phyloP scores from a whole-genome alignment of 2,329 filamentous ascomycete species.

The Colletotrichum sidae region DNA sequence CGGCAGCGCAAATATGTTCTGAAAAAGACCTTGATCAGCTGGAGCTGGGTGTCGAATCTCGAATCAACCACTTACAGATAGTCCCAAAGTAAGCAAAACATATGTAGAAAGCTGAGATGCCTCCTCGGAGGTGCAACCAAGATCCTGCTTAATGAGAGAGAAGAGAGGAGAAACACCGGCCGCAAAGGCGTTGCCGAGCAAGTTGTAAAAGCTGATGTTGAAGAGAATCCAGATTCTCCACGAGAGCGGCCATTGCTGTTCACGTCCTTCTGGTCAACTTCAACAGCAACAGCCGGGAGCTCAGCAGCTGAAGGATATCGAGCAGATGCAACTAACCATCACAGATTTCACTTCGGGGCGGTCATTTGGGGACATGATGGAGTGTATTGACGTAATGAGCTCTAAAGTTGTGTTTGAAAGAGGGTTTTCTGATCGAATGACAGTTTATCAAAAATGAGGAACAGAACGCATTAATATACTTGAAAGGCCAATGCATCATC shows the following conservation, averaged over 20 bases:
- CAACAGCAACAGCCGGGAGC: no score
- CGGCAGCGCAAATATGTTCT: conserved; percentile 39
- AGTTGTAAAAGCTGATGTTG: conserved; percentile 40
- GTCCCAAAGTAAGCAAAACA: conserved; percentile 36
- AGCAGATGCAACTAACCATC: not conserved
- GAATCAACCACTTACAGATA: conserved; percentile 29
- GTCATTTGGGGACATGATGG: no score
- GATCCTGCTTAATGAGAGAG: conserved; percentile 35
- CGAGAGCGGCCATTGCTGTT: conserved; percentile 38
- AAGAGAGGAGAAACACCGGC: conserved; percentile 38
- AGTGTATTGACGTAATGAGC: no score
- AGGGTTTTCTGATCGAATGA: no score
- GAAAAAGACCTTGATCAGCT: not conserved
- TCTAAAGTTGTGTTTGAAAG: no score
- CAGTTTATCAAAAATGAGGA: no score
- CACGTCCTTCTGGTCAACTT: not conserved
- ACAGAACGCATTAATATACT: no score
- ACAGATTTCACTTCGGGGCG: no score
- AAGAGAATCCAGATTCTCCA: conserved; percentile 38
- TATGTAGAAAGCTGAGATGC: conserved; percentile 38
- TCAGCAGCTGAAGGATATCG: not conserved
- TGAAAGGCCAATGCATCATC: no score
- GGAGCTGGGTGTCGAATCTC: not conserved
- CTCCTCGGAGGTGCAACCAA: conserved; percentile 32
- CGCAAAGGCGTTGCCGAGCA: conserved; percentile 39